phyloP scores from a whole-genome alignment of 768 basidiomycete species.

The Cystofilobasidium macerans region DNA sequence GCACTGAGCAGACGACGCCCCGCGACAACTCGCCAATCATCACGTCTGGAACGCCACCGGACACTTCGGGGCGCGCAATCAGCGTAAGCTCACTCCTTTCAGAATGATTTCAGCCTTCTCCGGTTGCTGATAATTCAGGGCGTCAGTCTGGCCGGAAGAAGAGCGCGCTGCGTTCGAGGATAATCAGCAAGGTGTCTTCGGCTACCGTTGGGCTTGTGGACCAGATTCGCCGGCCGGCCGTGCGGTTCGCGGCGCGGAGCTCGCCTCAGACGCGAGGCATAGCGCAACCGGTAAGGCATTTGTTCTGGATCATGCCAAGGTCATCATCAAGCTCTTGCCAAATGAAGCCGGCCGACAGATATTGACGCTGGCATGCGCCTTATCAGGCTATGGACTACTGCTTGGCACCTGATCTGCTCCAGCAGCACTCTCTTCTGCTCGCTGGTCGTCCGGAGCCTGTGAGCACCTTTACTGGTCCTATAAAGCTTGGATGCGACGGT shows the following conservation, averaged over 20 bases:
- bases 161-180: slow-evolving; percentile 6
- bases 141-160: slow-evolving; percentile 11
- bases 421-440: slow-evolving; percentile 14
- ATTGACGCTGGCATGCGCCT: not conserved
- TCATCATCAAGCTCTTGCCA: not conserved
- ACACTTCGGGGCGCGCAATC: not conserved
- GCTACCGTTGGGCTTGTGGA: slow-evolving; percentile 12
- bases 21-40: slow-evolving; percentile 7
- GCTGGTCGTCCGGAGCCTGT: slow-evolving; percentile 13
- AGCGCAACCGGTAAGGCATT: slow-evolving; percentile 1
- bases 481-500: too few species aligned
- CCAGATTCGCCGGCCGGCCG: slow-evolving; percentile 2
- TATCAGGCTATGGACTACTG: slow-evolving; percentile 26
- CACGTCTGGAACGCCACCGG: slow-evolving; percentile 12
- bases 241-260: not conserved
- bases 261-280: not conserved
- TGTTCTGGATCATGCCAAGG: slow-evolving; percentile 17
- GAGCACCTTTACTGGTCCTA: not conserved
- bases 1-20: slow-evolving; percentile 15
- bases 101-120: too few species aligned
- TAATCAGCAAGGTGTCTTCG: not conserved
- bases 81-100: not conserved
- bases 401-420: slow-evolving; percentile 3
- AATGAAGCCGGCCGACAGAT: too few species aligned
- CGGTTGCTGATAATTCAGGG: too few species aligned